Percentiles rank a stretch among this genome's conserved stretches.
Evolutionary conservation across 1,139 yeast species (phyloP).

Genomic region (Pichia norvegensis): DNA sequence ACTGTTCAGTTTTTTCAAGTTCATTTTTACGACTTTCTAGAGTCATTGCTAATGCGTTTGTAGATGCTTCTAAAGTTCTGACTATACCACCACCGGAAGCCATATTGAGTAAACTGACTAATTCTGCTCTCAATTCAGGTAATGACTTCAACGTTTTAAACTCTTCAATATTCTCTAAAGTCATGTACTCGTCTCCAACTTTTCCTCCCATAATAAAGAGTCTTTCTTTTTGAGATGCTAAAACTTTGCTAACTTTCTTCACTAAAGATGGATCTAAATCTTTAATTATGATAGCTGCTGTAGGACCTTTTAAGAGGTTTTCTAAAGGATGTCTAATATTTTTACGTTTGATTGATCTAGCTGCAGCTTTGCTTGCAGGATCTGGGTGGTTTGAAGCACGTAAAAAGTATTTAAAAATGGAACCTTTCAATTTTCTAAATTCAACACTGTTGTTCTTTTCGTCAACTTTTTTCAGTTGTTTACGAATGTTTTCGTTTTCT

Average conservation of each 20-base stretch:
- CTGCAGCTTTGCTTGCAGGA: constrained; percentile 62
- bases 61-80: constrained; percentile 63
- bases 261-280: constrained; percentile 66
- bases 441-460: constrained; percentile 22
- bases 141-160: constrained; percentile 71
- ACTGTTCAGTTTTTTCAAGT: constrained; percentile 19
- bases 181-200: constrained; percentile 45
- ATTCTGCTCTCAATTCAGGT: constrained; percentile 67
- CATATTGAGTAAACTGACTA: constrained; percentile 76
- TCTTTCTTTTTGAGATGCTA: constrained; percentile 62
- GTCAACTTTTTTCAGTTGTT: constrained; percentile 54
- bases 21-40: constrained; percentile 32
- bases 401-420: constrained; percentile 66
- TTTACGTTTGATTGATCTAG: constrained; percentile 33
- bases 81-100: constrained; percentile 89
- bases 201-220: constrained; percentile 80
- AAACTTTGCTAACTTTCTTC: constrained; percentile 48
- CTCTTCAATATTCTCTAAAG: constrained; percentile 44
- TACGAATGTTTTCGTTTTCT: constrained; percentile 59
- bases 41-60: constrained; percentile 64
- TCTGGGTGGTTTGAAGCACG: constrained; percentile 61
- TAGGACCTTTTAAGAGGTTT: constrained; percentile 72
- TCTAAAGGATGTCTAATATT: constrained; percentile 54
- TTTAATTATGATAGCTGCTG: constrained; percentile 68
- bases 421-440: constrained; percentile 59